phyloP scores from a whole-genome alignment of 1,139 yeast genomes.

The Torulaspora globosa region DNA sequence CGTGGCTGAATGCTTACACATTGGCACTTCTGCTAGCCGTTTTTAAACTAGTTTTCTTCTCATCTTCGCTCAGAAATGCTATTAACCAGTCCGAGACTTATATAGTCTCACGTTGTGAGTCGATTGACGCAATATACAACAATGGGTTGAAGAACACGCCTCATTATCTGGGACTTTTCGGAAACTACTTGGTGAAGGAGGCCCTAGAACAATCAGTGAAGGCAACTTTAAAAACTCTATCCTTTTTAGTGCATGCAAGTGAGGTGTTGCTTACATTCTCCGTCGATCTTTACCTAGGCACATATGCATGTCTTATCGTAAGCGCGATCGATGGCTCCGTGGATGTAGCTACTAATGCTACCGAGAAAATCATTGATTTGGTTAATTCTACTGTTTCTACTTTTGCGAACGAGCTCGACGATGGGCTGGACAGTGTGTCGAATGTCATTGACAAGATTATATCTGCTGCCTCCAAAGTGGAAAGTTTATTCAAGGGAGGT shows the following conservation, averaged over 20 bases:
- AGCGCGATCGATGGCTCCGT: constrained; percentile 71
- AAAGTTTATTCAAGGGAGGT: constrained; percentile 51
- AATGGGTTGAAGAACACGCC: constrained; percentile 48
- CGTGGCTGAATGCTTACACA: constrained; percentile 56
- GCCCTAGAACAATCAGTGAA: constrained; percentile 47
- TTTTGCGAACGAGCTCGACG: constrained; percentile 56
- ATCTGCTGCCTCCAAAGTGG: constrained; percentile 45
- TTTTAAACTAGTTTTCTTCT: constrained; percentile 49
- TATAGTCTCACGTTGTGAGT: constrained; percentile 43
- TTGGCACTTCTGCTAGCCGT: constrained; percentile 45
- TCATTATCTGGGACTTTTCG: constrained; percentile 49
- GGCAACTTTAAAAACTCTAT: constrained; percentile 42
- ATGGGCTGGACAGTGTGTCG: constrained; percentile 55
- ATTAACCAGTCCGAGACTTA: constrained; percentile 39
- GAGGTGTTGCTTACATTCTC: constrained; percentile 60
- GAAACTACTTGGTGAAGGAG: constrained; percentile 49
- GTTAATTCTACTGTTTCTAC: constrained; percentile 58
- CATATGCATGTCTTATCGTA: constrained; percentile 75
- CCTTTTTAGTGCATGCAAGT: constrained; percentile 50
- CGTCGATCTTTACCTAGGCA: constrained; percentile 72
- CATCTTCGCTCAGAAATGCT: constrained; percentile 42
- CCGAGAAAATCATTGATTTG: constrained; percentile 54
- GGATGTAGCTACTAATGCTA: constrained; percentile 67
- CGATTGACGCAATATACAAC: constrained; percentile 46
- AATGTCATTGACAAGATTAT: constrained; percentile 49